A percentile compares a stretch with the other conserved stretches of the same genome.
Evolutionary conservation across 345 rosid genomes (phyloP).

Genomic region (Diplotaxis tenuifolia): DNA sequence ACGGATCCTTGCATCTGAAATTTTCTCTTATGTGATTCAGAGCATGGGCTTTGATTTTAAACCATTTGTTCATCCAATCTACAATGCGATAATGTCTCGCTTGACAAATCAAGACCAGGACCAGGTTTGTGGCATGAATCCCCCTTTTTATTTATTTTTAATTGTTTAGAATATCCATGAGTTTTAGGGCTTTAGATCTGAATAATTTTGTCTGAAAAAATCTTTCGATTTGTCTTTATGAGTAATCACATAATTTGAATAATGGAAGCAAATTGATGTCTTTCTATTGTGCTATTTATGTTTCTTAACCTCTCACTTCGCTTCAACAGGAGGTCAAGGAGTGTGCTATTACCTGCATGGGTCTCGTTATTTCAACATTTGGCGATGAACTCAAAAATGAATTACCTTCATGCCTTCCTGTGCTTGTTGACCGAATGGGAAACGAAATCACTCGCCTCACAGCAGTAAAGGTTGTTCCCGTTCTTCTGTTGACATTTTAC

Average conservation of each 20-base stretch:
- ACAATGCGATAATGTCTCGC: conserved; percentile 89
- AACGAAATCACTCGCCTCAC: conserved; percentile 99
- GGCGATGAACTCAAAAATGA: conserved; percentile 83
- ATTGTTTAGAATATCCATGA: not conserved
- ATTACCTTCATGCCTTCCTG: conserved; percentile 85
- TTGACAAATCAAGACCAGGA: conserved; percentile 99
- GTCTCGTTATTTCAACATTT: conserved; percentile 90
- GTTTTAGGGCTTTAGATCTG: not conserved
- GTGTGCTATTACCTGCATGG: conserved; percentile 98
- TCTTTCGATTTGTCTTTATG: not conserved
- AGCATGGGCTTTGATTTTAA: conserved; percentile 72
- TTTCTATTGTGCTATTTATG: not conserved
- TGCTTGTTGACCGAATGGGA: conserved; percentile 98
- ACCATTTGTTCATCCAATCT: conserved; percentile 86
- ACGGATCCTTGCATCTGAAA: not conserved
- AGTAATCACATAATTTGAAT: not conserved
- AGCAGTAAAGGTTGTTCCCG: conserved; percentile 81
- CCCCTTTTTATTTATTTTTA: not conserved
- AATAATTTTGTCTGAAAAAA: not conserved
- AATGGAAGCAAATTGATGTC: not conserved
- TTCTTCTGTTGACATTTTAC: conserved; percentile 2
- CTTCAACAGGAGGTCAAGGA: conserved; percentile 91
- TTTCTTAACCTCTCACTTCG: conserved; percentile 11
- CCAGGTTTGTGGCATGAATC: conserved; percentile 53
- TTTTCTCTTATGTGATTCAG: conserved; percentile 42